Conservation (phyloP, 2,329 filamentous ascomycete genomes). For the Fusarium nematophilum region DNA sequence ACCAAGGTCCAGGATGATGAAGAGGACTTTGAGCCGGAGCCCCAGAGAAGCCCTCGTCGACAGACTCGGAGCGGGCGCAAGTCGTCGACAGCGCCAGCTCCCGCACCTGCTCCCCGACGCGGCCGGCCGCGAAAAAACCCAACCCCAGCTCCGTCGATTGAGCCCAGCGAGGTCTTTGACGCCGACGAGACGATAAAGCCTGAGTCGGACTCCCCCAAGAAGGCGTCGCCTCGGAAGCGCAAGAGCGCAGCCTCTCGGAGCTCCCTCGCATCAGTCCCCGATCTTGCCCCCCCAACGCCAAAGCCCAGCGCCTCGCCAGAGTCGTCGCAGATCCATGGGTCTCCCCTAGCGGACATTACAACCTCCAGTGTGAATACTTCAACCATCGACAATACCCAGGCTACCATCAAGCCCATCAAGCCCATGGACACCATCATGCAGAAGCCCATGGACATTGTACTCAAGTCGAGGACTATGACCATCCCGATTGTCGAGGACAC, state of each 20-base stretch:
- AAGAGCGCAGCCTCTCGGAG: slow-evolving; percentile 65
- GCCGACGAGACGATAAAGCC: slow-evolving; percentile 48
- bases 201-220: slow-evolving; percentile 51
- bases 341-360: slow-evolving; percentile 81
- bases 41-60: slow-evolving; percentile 67
- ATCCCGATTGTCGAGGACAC: slow-evolving; percentile 77
- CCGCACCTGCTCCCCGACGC: slow-evolving; percentile 57
- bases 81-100: slow-evolving; percentile 59
- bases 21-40: slow-evolving; percentile 82
- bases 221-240: slow-evolving; percentile 72
- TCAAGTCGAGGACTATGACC: slow-evolving; percentile 82
- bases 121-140: slow-evolving; percentile 57
- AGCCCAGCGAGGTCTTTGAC: slow-evolving; percentile 53
- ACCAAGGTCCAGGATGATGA: slow-evolving; percentile 69
- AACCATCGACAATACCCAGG: slow-evolving; percentile 44
- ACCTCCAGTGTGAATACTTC: slow-evolving; percentile 68
- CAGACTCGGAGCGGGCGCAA: slow-evolving; percentile 55
- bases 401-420: slow-evolving; percentile 75
- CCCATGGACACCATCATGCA: slow-evolving; percentile 83
- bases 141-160: slow-evolving; percentile 43
- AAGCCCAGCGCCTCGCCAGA: slow-evolving; percentile 68
- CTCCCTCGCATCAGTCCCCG: slow-evolving; percentile 54
- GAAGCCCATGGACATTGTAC: slow-evolving; percentile 91
- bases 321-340: slow-evolving; percentile 59
- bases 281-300: slow-evolving; percentile 56